Base-by-base conservation (phyloP, 495 filamentous ascomycete species). In the Penicillium tannophilum region DNA sequence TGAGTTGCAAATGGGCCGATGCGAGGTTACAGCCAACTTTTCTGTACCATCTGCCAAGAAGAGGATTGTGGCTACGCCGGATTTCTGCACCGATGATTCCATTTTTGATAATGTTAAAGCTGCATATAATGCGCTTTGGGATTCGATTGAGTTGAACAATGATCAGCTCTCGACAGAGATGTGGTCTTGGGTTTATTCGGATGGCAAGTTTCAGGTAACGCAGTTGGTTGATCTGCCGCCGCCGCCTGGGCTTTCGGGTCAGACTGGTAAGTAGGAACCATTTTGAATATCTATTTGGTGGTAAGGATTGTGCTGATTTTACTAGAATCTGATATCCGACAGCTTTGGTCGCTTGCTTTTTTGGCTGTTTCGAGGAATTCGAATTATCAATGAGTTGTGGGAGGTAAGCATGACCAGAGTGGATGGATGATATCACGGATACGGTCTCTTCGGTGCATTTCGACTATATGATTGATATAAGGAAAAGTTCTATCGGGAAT, bases 121-220 rank as follows among this genome's bases (percentile, higher is more conserved):
- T 1, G 85, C 84, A 28, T 88, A 89, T 67, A 84, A 84, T 60
- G 66, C 72, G 24, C 76, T 88, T 19, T 88, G 85, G 85, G 76
- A 84, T 59, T 64, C 78, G 5, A 84, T 88, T 59, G 83, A 86
- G 55, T 68, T 70, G 0, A 87, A 87, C 63, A 41, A 55, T 30
- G 68, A 63, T 6, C 72, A 84, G 56, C 73, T 88, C 44, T 82
- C 78, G 39, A 70, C 65, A 17, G 86, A 89, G 59, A 83, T 88
- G 3, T 88, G 85, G 86, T 84, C 78, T 42, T 89, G 85, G 85
- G 64, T 72, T 33, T 88, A 83, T 65, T 63, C 60, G 7, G 61
- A 80, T 65, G 65, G 54, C 28, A 67, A 63, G 11, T 88, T 85
- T 67, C 54, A 75, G 19, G 76, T 78, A 48, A 76, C 71, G 59